These are phyloP conservation scores for Chlamydomonas asymmetrica DNA, from an alignment of 139 green algal species.

Conservation along the genomic window DNA sequence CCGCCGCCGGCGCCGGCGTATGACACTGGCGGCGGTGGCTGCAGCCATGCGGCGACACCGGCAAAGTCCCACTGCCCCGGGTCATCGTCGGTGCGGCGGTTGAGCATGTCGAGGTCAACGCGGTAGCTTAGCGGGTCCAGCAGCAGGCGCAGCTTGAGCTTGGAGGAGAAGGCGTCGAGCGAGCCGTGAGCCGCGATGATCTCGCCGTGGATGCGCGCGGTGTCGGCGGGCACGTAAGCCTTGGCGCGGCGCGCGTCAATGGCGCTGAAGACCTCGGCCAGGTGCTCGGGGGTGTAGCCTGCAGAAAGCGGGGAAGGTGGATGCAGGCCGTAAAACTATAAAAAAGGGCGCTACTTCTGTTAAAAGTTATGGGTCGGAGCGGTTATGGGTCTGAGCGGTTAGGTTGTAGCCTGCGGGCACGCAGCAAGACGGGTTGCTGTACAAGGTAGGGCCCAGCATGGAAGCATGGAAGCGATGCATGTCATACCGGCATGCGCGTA, in stretches of 20 bases:
- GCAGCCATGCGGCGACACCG: conserved; percentile 15
- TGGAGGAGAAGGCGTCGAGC: conserved; percentile 19
- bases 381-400: too few relatives aligned
- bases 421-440: too few relatives aligned
- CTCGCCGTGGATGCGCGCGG: conserved; percentile 15
- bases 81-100: background rate
- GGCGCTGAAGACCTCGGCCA: background rate
- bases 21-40: too few relatives aligned
- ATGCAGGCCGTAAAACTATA: too few relatives aligned
- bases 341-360: too few relatives aligned
- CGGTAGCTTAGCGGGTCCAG: conserved; percentile 17
- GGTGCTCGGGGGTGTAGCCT: background rate
- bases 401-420: too few relatives aligned
- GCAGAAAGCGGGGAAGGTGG: too few relatives aligned
- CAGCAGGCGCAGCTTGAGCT: conserved; percentile 32
- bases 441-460: too few relatives aligned
- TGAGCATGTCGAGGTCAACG: conserved; percentile 9
- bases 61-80: conserved; percentile 6
- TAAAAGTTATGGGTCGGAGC: too few relatives aligned
- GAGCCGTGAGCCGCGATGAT: conserved; percentile 10
- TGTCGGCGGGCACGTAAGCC: conserved; percentile 16
- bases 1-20: too few relatives aligned
- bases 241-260: conserved; percentile 23
- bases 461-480: too few relatives aligned
- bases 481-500: too few relatives aligned